Evolutionary conservation across 768 basidiomycete genomes (phyloP), one percentile per base, ranked within the genome.

Genomic region (Amanita jacksonii): DNA sequence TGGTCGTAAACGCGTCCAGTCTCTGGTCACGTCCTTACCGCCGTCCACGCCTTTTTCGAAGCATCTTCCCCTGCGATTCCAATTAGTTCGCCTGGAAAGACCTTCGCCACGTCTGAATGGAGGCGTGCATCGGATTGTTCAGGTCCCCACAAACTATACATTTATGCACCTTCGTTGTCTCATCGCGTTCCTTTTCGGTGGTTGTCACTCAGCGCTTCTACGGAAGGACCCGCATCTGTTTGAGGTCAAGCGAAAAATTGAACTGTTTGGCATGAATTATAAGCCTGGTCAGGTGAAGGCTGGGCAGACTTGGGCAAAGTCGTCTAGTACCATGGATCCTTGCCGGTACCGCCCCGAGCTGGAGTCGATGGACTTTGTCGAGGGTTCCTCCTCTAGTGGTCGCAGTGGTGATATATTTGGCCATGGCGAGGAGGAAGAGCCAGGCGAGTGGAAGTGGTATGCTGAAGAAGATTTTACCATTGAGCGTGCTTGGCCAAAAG

Each of bases 131-230:
- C 73, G 83, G 41, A 62, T 85, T 41, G 75, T 76, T 4, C 82
- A 83, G 50, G 79, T 84, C 6, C 84, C 84, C 0, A 62, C 76
- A 20, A 81, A 70, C 54, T 85, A 84, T 55, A 81, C 79, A 0
- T 78, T 87, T 50, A 64, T 71, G 0, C 81, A 81, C 52, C 63
- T 87, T 4, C 73, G 74, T 31, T 70, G 68, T 36, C 69, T 87
- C 37, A 66, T 85, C 22, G 61, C 70, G 5, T 86, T 76, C 54
- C 59, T 83, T 4, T 85, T 83, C 50, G 68, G 65, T 36, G 65
- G 52, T 2, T 43, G 48, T 41, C 43, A 51, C 31, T 50, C 27
- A 45, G 53, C 37, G 53, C 50, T 6, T 47, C 51, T 31, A 8
- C 39, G 30, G 33, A 52, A 53, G 45, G 50, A 60, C 45, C 73